Percentiles rank a stretch among this genome's conserved stretches.
Evolutionary conservation across 164 flowering plant genomes (phyloP).

Genomic region (Pachysandra terminalis): DNA sequence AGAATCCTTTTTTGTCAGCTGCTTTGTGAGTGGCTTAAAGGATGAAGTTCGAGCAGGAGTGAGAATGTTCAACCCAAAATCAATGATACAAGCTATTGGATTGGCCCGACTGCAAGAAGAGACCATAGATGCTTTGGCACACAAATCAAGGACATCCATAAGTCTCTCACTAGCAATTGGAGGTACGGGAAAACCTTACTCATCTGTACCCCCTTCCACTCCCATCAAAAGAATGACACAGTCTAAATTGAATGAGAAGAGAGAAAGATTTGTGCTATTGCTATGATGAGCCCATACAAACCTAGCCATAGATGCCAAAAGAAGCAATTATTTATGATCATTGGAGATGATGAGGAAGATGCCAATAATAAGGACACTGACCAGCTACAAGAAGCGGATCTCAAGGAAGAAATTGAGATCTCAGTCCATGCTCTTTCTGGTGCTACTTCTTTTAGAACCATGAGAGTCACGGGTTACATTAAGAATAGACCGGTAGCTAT

Average conservation of each 20-base stretch:
- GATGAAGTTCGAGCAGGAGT: not conserved
- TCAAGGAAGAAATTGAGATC: not conserved
- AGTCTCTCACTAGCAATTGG: no score
- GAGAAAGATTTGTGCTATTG: not conserved
- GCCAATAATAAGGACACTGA: not conserved
- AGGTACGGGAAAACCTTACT: no score
- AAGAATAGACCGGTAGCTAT: not conserved
- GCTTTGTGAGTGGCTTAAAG: not conserved
- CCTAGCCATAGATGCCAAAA: not conserved
- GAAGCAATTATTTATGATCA: not conserved
- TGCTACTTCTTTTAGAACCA: not conserved
- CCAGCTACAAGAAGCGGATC: not conserved
- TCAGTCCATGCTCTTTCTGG: slow-evolving; percentile 1
- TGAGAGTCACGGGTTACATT: not conserved
- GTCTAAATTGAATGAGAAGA: not conserved
- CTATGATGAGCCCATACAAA: not conserved
- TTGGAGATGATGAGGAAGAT: not conserved
- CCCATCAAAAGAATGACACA: not conserved
- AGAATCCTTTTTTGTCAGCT: not conserved
- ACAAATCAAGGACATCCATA: not conserved
- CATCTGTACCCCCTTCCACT: not conserved
- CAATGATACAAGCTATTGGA: not conserved
- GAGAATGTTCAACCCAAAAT: not conserved
- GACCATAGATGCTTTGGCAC: not conserved
- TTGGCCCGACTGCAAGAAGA: not conserved